Evolutionary conservation across 768 basidiomycete species (phyloP).

Genomic region (Postia placenta): DNA sequence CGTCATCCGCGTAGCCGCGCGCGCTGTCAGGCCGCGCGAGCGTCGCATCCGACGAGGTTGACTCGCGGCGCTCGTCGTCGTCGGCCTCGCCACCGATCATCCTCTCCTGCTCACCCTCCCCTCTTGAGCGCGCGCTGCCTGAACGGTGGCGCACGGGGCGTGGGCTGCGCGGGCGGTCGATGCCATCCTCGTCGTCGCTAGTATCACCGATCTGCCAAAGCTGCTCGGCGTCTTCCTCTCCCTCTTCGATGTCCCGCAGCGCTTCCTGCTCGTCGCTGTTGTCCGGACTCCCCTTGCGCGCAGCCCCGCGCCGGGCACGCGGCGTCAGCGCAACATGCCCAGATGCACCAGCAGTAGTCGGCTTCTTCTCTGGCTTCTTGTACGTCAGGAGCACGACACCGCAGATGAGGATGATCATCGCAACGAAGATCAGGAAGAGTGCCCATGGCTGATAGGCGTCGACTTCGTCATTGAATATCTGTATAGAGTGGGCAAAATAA

Average conservation of each 20-base stretch:
- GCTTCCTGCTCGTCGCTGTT: conserved; percentile 36
- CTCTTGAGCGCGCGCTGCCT: conserved; percentile 4
- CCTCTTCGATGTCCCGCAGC: conserved; percentile 23
- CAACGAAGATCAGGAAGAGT: conserved; percentile 81
- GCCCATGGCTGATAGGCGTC: conserved; percentile 86
- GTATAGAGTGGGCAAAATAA: not conserved
- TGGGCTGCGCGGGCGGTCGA: conserved; percentile 24
- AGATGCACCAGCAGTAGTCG: conserved; percentile 20
- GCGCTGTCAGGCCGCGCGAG: conserved; percentile 18
- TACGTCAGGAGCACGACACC: conserved; percentile 93
- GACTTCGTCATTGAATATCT: conserved; percentile 81
- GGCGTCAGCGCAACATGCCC: conserved; percentile 24
- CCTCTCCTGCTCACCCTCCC: conserved; percentile 19
- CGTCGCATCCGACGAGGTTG: conserved; percentile 33
- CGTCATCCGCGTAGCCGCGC: conserved; percentile 15
- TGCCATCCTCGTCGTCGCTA: conserved; percentile 64
- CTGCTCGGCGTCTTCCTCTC: conserved; percentile 38
- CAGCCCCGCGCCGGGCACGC: conserved; percentile 22
- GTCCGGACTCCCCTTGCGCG: conserved; percentile 20
- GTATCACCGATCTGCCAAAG: conserved; percentile 72
- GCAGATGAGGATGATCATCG: conserved; percentile 79
- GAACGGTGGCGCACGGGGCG: not conserved
- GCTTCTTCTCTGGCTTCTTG: conserved; percentile 72
- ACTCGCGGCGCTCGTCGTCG: conserved; percentile 29
- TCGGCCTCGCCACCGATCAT: conserved; percentile 19